These are phyloP conservation scores for Dimargaris cristalligena DNA, from an alignment of 192 early-diverging fungal genomes.

Conservation along the genomic window DNA sequence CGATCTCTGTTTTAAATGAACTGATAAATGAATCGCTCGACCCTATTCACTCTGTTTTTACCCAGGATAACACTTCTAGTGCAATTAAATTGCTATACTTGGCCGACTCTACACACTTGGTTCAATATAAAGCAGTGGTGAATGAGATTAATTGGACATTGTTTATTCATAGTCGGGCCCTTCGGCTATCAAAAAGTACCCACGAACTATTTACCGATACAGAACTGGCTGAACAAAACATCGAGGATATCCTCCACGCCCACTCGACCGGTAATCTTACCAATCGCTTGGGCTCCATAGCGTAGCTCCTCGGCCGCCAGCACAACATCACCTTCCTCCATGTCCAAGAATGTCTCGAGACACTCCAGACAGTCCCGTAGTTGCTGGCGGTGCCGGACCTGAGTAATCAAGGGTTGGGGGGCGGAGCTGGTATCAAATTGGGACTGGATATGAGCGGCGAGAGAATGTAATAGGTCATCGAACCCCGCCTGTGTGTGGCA, in stretches of 20 bases:
- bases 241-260: constrained; percentile 61
- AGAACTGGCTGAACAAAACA: constrained; percentile 56
- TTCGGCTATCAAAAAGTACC: background rate
- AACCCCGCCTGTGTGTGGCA: constrained; percentile 50
- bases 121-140: no score
- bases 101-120: no score
- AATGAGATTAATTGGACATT: no score
- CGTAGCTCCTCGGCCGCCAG: constrained; percentile 59
- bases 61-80: no score
- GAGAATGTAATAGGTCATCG: background rate
- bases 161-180: no score
- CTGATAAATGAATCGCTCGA: no score
- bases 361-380: constrained; percentile 32
- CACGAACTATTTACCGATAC: constrained; percentile 48
- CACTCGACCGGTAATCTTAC: constrained; percentile 52
- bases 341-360: constrained; percentile 18
- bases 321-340: constrained; percentile 35
- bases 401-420: constrained; percentile 29
- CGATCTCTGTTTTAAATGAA: no score
- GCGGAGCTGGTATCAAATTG: constrained; percentile 4
- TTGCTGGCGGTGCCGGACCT: constrained; percentile 46
- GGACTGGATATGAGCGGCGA: background rate
- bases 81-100: no score
- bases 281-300: constrained; percentile 38
- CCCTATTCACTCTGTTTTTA: no score